phyloP scores from a whole-genome alignment of 2,329 filamentous ascomycete species.

The Penicillium verrucosum region DNA sequence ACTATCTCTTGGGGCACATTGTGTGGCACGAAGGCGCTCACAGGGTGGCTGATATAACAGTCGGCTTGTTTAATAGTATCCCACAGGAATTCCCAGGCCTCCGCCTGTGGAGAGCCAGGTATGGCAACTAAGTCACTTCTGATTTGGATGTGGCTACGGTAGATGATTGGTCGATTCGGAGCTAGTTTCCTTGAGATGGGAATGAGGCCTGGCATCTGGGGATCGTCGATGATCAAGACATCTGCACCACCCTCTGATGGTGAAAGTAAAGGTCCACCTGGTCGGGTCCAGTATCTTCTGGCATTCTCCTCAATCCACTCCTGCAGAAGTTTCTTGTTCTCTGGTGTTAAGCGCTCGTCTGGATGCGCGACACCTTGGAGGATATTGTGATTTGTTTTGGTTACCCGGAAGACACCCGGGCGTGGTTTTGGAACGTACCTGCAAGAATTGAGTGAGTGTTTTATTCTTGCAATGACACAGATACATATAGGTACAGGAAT shows the following conservation, averaged over 20 bases:
- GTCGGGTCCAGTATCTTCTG: slow-evolving; percentile 67
- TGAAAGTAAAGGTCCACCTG: slow-evolving; percentile 64
- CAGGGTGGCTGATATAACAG: slow-evolving; percentile 78
- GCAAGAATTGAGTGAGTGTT: slow-evolving; percentile 6
- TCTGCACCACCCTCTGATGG: slow-evolving; percentile 70
- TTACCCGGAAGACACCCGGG: slow-evolving; percentile 75
- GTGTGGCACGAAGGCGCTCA: slow-evolving; percentile 69
- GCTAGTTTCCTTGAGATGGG: slow-evolving; percentile 69
- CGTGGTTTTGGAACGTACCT: slow-evolving; percentile 74
- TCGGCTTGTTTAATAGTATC: slow-evolving; percentile 67
- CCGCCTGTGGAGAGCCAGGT: slow-evolving; percentile 63
- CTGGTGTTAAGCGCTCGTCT: slow-evolving; percentile 60
- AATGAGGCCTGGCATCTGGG: slow-evolving; percentile 78
- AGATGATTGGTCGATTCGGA: slow-evolving; percentile 72
- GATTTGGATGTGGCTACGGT: slow-evolving; percentile 80
- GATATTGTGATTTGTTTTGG: slow-evolving; percentile 86
- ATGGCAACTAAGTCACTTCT: slow-evolving; percentile 67
- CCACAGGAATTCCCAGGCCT: slow-evolving; percentile 76
- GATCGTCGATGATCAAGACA: slow-evolving; percentile 75
- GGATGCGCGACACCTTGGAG: slow-evolving; percentile 72
- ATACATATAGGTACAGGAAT: not conserved
- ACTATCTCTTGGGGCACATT: slow-evolving; percentile 65
- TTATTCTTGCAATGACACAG: not conserved
- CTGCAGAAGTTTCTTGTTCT: slow-evolving; percentile 61
- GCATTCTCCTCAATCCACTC: slow-evolving; percentile 74